Evolutionary conservation across 2,329 filamentous ascomycete genomes (phyloP).

Genomic region (Fusarium ramigenum): DNA sequence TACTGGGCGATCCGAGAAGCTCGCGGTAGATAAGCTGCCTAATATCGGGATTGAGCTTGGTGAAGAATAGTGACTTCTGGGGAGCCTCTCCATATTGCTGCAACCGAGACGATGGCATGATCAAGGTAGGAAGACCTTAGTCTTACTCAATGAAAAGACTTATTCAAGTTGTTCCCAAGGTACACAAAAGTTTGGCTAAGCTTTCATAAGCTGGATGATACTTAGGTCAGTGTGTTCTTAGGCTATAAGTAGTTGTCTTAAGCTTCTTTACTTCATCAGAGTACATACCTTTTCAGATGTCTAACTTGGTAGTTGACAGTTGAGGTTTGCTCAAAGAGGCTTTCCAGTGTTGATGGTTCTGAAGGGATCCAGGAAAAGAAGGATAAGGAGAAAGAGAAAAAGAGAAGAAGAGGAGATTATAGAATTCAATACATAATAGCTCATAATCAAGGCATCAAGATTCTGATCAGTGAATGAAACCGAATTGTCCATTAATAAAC

Average conservation of each 20-base stretch:
- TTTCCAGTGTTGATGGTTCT: neutral
- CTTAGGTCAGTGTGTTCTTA: neutral
- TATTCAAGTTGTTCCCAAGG: neutral
- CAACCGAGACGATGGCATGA: neutral
- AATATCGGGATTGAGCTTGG: neutral
- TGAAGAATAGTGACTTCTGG: neutral
- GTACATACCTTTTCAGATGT: neutral
- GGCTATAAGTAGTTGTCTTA: neutral
- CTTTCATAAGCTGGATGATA: neutral
- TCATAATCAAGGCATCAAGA: neutral
- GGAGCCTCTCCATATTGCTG: neutral
- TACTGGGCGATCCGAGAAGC: neutral
- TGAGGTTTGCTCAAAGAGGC: neutral
- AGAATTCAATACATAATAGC: neutral
- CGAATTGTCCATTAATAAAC: neutral
- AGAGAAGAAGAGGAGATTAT: neutral
- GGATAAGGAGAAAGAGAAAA: neutral
- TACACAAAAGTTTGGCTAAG: neutral
- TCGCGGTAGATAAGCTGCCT: neutral
- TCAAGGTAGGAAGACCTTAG: neutral
- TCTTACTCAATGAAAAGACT: neutral
- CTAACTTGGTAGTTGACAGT: neutral
- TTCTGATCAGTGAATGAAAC: neutral
- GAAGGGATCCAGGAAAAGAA: neutral
- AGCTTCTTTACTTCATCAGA: neutral